A percentile compares a stretch with the other conserved stretches of the same genome.
Evolutionary conservation across 768 basidiomycete species (phyloP).

Genomic region (Phylloporus sp.): DNA sequence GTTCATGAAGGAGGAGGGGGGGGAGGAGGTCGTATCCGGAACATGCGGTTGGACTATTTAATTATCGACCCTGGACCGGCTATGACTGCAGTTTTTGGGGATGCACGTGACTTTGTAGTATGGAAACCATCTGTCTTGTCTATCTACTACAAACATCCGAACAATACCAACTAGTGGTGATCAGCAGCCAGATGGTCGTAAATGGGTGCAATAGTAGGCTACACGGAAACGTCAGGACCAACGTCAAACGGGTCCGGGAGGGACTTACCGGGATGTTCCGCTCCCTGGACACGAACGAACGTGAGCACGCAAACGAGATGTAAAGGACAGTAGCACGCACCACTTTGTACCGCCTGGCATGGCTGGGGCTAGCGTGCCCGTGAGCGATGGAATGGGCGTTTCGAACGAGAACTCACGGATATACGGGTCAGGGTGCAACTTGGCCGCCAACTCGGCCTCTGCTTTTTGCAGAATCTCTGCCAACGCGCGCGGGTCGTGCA

Average conservation of each 20-base stretch:
- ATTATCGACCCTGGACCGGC: conserved; percentile 7
- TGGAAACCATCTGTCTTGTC: neutral
- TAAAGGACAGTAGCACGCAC: conserved; percentile 54
- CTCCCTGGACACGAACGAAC: conserved; percentile 47
- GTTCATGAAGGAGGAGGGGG: conserved; percentile 57
- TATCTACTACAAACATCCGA: no score
- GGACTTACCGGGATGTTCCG: conserved; percentile 71
- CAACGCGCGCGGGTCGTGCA: conserved; percentile 79
- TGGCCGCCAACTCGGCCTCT: conserved; percentile 63
- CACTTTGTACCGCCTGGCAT: conserved; percentile 96
- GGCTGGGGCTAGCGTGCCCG: conserved; percentile 51
- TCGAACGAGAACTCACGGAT: conserved; percentile 58
- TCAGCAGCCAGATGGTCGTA: conserved; percentile 53
- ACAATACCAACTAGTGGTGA: conserved; percentile 31
- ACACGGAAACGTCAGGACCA: neutral
- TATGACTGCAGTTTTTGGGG: conserved; percentile 15
- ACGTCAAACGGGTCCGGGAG: no score
- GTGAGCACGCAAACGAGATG: neutral
- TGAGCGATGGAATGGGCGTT: conserved; percentile 1
- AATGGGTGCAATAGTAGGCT: conserved; percentile 61
- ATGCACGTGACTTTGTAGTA: conserved; percentile 15
- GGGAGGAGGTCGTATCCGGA: no score
- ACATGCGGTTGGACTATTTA: neutral
- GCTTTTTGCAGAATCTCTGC: conserved; percentile 74
- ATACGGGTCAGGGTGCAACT: conserved; percentile 88